phyloP scores from a whole-genome alignment of 768 basidiomycete genomes.

The Russula sp. region DNA sequence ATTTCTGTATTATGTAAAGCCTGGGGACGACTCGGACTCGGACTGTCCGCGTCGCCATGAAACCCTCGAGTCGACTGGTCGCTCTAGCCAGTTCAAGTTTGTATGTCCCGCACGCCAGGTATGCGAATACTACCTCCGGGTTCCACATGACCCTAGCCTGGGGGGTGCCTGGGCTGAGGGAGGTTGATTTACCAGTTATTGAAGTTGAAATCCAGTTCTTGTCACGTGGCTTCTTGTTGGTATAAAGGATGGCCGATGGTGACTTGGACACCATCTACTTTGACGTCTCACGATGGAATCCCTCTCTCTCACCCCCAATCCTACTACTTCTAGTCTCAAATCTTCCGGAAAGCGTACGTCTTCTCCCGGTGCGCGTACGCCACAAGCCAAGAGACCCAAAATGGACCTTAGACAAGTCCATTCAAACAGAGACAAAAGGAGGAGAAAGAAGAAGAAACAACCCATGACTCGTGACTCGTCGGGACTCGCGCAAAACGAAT shows the following conservation, averaged over 20 bases:
- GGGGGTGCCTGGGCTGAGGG: no score
- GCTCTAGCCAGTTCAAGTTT: no score
- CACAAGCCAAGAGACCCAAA: constrained; percentile 4
- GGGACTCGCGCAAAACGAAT: background rate
- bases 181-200: no score
- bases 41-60: no score
- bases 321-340: background rate
- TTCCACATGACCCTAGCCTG: no score
- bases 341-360: constrained; percentile 9
- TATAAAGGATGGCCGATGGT: no score
- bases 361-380: background rate
- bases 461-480: constrained; percentile 21
- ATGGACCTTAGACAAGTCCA: background rate
- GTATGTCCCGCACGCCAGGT: no score
- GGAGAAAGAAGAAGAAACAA: constrained; percentile 28
- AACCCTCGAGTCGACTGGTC: no score
- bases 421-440: constrained; percentile 26
- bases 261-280: no score
- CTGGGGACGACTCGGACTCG: no score
- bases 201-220: background rate
- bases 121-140: no score
- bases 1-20: no score
- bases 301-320: background rate
- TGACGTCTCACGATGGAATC: constrained; percentile 1
- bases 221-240: background rate